Conservation (phyloP, 176 grass and related monocot species). For the Otatea glauca region DNA sequence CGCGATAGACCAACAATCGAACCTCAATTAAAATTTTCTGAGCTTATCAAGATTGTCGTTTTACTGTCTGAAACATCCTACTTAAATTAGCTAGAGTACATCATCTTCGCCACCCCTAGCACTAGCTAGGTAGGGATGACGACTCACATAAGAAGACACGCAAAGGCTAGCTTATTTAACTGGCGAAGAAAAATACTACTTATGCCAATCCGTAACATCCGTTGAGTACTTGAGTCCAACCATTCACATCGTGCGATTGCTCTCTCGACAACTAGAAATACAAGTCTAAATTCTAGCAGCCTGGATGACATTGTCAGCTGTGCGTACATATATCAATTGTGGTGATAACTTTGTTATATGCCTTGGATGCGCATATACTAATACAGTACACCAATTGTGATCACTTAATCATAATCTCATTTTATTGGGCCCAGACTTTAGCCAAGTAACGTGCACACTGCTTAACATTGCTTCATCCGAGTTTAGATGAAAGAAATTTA, state of each 20-base stretch:
- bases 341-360: conserved; percentile 41
- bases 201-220: conserved; percentile 5
- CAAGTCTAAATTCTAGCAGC: conserved; percentile 13
- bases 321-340: neutral
- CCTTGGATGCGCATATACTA: neutral
- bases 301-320: neutral
- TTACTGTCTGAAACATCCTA: conserved; percentile 45
- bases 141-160: conserved; percentile 15
- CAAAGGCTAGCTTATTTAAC: conserved; percentile 10
- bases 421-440: neutral
- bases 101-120: conserved; percentile 40
- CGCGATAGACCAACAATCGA: neutral
- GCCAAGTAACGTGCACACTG: neutral
- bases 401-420: neutral
- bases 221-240: neutral
- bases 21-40: neutral
- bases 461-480: neutral
- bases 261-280: neutral
- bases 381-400: neutral
- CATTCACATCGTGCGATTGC: neutral
- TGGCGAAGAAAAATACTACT: neutral
- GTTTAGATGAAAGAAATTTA: neutral
- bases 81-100: conserved; percentile 22
- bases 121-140: conserved; percentile 24
- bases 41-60: conserved; percentile 54